Evolutionary conservation across 257 asterid species (phyloP).

Genomic region (Agastache rugosa): DNA sequence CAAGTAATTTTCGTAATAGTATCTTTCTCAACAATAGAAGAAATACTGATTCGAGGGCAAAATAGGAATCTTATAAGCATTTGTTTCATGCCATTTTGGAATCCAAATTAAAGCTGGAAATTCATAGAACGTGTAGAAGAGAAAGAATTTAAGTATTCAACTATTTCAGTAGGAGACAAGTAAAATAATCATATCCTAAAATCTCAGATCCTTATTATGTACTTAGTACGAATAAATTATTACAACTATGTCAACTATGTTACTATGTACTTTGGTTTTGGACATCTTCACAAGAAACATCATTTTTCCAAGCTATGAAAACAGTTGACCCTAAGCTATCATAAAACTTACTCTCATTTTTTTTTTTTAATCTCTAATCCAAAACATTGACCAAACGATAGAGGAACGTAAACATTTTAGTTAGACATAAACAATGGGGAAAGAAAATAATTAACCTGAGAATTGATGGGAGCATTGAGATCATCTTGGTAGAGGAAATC

Average conservation of each 20-base stretch:
- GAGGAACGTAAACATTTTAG: not conserved
- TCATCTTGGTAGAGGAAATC: constrained; percentile 65
- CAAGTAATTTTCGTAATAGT: too few species aligned
- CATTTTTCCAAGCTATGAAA: not conserved
- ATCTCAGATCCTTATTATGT: not conserved
- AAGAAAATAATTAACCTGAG: constrained; percentile 45
- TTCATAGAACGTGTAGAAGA: not conserved
- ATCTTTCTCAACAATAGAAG: too few species aligned
- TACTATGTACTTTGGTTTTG: too few species aligned
- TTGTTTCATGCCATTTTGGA: not conserved
- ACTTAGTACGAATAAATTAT: too few species aligned
- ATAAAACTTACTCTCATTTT: not conserved
- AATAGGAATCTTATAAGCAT: not conserved
- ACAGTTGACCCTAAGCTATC: not conserved
- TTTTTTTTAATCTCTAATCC: too few species aligned
- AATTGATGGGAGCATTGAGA: constrained; percentile 70
- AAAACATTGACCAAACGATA: not conserved
- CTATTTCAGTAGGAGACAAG: not conserved
- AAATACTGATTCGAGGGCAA: not conserved
- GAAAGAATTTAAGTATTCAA: not conserved
- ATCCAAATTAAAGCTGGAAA: not conserved
- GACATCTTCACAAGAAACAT: not conserved
- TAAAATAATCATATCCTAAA: too few species aligned
- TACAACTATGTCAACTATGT: not conserved
- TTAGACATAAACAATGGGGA: not conserved